Percentiles rank a stretch among this genome's conserved stretches.
These are phyloP conservation scores for Aspergillus pseudoterreus DNA, from an alignment of 2,329 filamentous ascomycete species.

Conservation along the genomic window DNA sequence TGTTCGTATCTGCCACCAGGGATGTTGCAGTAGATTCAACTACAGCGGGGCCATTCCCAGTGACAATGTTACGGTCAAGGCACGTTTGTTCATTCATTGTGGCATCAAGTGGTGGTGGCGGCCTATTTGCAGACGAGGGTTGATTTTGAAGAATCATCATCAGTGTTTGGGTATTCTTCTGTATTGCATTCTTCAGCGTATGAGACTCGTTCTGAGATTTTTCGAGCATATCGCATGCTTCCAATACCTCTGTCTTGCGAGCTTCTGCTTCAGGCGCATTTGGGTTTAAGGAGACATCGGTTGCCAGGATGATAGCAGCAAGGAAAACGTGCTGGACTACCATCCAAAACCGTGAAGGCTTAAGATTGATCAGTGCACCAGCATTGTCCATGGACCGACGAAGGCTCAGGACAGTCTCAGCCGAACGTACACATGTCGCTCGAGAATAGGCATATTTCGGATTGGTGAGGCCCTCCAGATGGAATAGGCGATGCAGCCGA, in stretches of 20 bases:
- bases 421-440: background rate
- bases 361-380: conserved; percentile 9
- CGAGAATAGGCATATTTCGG: conserved; percentile 2
- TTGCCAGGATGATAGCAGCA: conserved; percentile 21
- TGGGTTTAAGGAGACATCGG: conserved; percentile 20
- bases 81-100: too few species aligned
- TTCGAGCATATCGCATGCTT: conserved; percentile 5
- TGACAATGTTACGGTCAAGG: too few species aligned
- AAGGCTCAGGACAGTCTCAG: conserved; percentile 3
- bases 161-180: conserved; percentile 3
- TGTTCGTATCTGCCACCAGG: too few species aligned
- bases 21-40: too few species aligned
- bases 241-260: conserved; percentile 7
- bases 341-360: conserved; percentile 16
- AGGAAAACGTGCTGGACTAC: conserved; percentile 21
- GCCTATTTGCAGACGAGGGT: background rate
- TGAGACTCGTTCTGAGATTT: conserved; percentile 1
- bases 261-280: conserved; percentile 12
- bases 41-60: too few species aligned
- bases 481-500: conserved; percentile 20
- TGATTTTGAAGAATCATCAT: conserved; percentile 4
- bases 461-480: conserved; percentile 15
- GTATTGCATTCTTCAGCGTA: background rate
- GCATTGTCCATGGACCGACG: conserved; percentile 1
- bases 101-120: background rate